Evolutionary conservation across 495 filamentous ascomycete genomes (phyloP).

Genomic region (Aspergillus carlsbadensis): DNA sequence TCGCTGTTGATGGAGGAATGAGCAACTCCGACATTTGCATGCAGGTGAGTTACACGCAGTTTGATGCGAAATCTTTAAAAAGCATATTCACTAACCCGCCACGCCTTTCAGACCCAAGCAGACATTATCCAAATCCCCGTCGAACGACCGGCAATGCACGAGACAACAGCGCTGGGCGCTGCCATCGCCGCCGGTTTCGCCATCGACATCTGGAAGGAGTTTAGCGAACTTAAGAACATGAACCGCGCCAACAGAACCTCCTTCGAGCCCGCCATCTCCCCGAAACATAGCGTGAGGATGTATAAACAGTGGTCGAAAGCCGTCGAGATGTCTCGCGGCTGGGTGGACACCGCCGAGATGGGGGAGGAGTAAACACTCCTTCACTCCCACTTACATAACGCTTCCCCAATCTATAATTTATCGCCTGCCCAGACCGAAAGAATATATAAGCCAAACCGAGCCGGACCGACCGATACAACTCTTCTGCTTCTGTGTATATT

Average conservation of each 20-base stretch:
- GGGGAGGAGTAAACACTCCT: slow-evolving; percentile 30
- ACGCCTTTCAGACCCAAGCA: slow-evolving; percentile 68
- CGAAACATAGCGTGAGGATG: slow-evolving; percentile 61
- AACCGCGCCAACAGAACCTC: slow-evolving; percentile 71
- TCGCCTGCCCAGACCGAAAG: too few relatives aligned
- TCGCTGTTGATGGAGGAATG: slow-evolving; percentile 94
- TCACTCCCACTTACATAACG: neutral
- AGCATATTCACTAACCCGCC: slow-evolving; percentile 16
- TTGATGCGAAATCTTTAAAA: neutral
- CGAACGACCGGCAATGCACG: slow-evolving; percentile 85
- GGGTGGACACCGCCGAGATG: slow-evolving; percentile 57
- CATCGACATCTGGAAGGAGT: slow-evolving; percentile 74
- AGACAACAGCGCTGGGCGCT: slow-evolving; percentile 91
- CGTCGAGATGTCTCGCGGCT: slow-evolving; percentile 87
- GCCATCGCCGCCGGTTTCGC: slow-evolving; percentile 93
- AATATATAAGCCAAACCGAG: neutral
- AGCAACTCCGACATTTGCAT: slow-evolving; percentile 92
- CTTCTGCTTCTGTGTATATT: slow-evolving; percentile 5
- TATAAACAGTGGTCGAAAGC: slow-evolving; percentile 82
- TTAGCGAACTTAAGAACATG: slow-evolving; percentile 76
- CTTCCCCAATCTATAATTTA: too few relatives aligned
- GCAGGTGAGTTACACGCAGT: slow-evolving; percentile 58
- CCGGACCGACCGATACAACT: neutral
- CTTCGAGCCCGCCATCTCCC: slow-evolving; percentile 66
- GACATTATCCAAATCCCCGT: slow-evolving; percentile 87